Percentiles rank a stretch among this genome's conserved stretches.
Conservation (phyloP, 495 filamentous ascomycete species). For the Podospora fimiseda region DNA sequence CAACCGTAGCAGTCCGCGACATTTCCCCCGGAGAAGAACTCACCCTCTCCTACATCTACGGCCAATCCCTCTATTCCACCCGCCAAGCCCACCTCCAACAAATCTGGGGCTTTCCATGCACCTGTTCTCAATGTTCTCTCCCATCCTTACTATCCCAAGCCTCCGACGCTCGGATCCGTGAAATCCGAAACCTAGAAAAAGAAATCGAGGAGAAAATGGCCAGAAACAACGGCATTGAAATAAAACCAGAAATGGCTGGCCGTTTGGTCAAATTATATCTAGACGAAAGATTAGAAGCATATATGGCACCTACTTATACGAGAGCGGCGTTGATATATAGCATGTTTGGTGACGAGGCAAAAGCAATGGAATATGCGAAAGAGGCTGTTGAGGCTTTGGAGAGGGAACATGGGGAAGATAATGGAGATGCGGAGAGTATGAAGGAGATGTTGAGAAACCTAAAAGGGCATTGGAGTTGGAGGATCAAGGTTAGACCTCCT, state of each 20-base stretch:
- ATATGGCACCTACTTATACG: slow-evolving; percentile 33
- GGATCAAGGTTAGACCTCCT: slow-evolving; percentile 11
- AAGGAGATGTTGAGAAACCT: slow-evolving; percentile 28
- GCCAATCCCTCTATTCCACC: slow-evolving; percentile 18
- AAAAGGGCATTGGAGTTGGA: slow-evolving; percentile 25
- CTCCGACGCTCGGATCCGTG: slow-evolving; percentile 32
- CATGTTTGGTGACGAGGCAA: slow-evolving; percentile 35
- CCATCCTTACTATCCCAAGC: slow-evolving; percentile 10
- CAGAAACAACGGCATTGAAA: slow-evolving; percentile 6
- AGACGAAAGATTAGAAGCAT: slow-evolving; percentile 30
- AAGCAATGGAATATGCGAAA: slow-evolving; percentile 27
- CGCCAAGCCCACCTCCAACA: slow-evolving; percentile 29
- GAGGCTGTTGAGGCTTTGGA: slow-evolving; percentile 28
- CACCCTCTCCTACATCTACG: slow-evolving; percentile 36
- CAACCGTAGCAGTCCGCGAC: slow-evolving; percentile 33
- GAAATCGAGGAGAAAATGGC: slow-evolving; percentile 29
- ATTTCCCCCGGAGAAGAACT: slow-evolving; percentile 36
- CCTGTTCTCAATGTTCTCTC: slow-evolving; percentile 31
- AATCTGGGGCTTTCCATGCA: slow-evolving; percentile 37
- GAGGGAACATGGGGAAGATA: slow-evolving; percentile 28
- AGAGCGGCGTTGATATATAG: slow-evolving; percentile 37
- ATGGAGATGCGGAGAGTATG: slow-evolving; percentile 32
- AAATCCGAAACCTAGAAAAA: slow-evolving; percentile 28
- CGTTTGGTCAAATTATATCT: slow-evolving; percentile 29
- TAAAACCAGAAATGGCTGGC: slow-evolving; percentile 30